Evolutionary conservation across 2,329 filamentous ascomycete species (phyloP).

Genomic region (Lasiodiplodia sp.): DNA sequence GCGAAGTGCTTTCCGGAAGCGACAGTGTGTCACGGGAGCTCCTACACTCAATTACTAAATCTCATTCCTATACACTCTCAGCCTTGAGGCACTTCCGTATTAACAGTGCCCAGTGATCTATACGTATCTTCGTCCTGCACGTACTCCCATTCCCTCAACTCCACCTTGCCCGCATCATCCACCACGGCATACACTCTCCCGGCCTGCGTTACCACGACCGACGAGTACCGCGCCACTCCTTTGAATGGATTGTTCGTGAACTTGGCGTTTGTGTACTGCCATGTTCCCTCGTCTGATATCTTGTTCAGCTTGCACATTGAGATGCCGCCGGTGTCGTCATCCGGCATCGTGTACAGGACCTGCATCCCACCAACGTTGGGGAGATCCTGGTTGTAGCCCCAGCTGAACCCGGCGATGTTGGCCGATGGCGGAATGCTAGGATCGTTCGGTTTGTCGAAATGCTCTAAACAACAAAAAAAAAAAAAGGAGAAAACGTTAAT

Average conservation of each 20-base stretch:
- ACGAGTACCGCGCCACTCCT: background rate
- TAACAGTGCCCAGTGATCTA: background rate
- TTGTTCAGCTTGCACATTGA: background rate
- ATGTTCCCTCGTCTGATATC: background rate
- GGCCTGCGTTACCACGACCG: background rate
- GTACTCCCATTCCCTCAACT: conserved; percentile 12
- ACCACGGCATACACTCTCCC: background rate
- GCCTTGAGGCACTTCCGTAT: background rate
- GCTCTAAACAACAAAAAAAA: background rate
- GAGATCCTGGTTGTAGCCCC: conserved; percentile 5
- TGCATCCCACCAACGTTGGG: background rate
- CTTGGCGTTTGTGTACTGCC: background rate
- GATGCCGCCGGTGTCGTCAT: background rate
- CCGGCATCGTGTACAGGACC: background rate
- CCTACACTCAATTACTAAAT: background rate
- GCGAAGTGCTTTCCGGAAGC: background rate
- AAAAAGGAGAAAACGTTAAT: background rate
- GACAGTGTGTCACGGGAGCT: too few species aligned
- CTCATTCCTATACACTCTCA: background rate
- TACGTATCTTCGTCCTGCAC: background rate
- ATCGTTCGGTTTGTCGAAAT: background rate
- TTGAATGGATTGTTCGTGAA: background rate
- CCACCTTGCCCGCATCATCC: background rate
- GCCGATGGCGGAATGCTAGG: background rate
- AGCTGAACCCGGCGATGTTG: conserved; percentile 15